Conservation (phyloP, 176 grass and related monocot genomes). For the Areca catechu region DNA sequence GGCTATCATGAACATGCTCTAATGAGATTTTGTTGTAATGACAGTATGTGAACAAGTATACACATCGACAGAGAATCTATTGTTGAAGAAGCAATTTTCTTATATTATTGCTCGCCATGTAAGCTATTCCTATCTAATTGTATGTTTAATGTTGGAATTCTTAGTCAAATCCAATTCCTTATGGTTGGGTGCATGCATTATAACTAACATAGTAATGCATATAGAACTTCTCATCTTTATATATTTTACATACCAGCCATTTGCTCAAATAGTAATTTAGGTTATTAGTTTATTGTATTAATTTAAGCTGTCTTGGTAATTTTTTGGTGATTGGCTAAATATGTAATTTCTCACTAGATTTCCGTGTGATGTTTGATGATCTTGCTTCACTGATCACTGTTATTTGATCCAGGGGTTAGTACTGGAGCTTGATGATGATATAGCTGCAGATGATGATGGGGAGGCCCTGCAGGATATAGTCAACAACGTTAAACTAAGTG, state of each 20-base stretch:
- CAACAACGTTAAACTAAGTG: constrained; percentile 80
- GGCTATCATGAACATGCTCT: constrained; percentile 8
- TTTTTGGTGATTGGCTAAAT: too few species aligned
- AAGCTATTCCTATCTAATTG: constrained; percentile 10
- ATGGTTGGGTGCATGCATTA: too few species aligned
- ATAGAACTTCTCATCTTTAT: too few species aligned
- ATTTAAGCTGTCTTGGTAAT: too few species aligned
- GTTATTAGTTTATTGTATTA: too few species aligned
- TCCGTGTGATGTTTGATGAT: too few species aligned
- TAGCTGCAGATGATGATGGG: too few species aligned
- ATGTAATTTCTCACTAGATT: too few species aligned
- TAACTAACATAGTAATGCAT: too few species aligned
- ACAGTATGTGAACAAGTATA: constrained; percentile 93
- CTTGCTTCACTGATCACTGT: constrained; percentile 1
- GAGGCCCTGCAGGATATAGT: constrained; percentile 76
- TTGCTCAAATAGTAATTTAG: too few species aligned
- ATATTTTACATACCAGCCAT: too few species aligned
- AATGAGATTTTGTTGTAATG: constrained; percentile 19
- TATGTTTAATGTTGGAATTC: background rate
- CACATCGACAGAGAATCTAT: constrained; percentile 58
- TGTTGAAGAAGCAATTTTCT: constrained; percentile 89
- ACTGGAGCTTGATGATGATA: constrained; percentile 82
- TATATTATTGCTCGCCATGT: constrained; percentile 92
- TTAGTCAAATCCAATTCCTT: background rate
- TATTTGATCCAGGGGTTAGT: constrained; percentile 52